A percentile compares a stretch with the other conserved stretches of the same genome.
These are phyloP conservation scores for Xylariaceae sp. DNA, from an alignment of 2,329 filamentous ascomycete genomes.

Conservation along the genomic window DNA sequence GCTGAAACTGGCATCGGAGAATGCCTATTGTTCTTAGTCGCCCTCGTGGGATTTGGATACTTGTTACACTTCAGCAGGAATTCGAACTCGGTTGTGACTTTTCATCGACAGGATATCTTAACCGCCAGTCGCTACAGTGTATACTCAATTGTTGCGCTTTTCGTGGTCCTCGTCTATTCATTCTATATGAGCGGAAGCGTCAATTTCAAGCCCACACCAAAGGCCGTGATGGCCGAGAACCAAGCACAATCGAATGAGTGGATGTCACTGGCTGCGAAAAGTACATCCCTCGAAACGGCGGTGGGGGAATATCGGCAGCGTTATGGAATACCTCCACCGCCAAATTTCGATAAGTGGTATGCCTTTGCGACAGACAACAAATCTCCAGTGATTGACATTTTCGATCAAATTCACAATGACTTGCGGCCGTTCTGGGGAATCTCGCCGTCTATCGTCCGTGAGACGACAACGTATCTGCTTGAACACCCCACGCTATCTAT, in stretches of 20 bases:
- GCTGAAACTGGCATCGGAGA: conserved; percentile 24
- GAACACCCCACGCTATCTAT: conserved; percentile 28
- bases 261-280: conserved; percentile 41
- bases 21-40: conserved; percentile 15
- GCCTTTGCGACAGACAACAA: conserved; percentile 58
- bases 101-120: conserved; percentile 10
- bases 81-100: conserved; percentile 2
- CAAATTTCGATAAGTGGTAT: conserved; percentile 71
- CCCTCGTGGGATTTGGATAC: conserved; percentile 23
- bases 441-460: conserved; percentile 55
- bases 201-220: conserved; percentile 13
- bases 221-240: conserved; percentile 44
- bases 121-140: conserved; percentile 18
- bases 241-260: conserved; percentile 41
- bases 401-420: conserved; percentile 63
- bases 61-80: conserved; percentile 19
- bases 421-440: conserved; percentile 68
- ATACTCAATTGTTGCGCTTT: conserved; percentile 16
- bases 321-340: conserved; percentile 64
- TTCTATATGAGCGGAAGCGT: conserved; percentile 12
- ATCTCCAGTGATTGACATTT: conserved; percentile 65
- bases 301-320: conserved; percentile 62
- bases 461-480: conserved; percentile 37
- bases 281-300: conserved; percentile 54
- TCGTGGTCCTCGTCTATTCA: conserved; percentile 19